Percentiles rank a stretch among this genome's conserved stretches.
Conservation (phyloP, 805 yeast genomes). For the Schwanniomyces polymorphus region DNA sequence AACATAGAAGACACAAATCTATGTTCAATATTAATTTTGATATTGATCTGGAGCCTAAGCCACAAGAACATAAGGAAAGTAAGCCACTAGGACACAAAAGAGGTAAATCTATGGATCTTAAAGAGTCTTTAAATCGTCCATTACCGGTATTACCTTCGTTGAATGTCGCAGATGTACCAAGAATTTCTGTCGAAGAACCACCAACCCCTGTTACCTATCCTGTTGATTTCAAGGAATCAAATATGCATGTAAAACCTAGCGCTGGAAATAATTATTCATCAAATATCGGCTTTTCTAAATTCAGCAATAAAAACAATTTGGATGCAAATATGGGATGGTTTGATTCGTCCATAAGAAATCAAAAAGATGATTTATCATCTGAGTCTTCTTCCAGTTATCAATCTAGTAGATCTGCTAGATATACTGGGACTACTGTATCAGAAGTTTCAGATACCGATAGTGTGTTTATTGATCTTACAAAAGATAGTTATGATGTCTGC, state of each 20-base stretch:
- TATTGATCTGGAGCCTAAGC: slow-evolving; percentile 2
- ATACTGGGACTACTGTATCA: slow-evolving; percentile 24
- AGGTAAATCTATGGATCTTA: slow-evolving; percentile 12
- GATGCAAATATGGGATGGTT: neutral
- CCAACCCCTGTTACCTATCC: slow-evolving; percentile 36
- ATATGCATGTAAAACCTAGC: neutral
- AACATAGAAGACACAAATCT: slow-evolving; percentile 40
- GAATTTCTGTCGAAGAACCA: slow-evolving; percentile 30
- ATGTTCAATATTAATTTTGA: slow-evolving; percentile 33
- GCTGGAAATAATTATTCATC: neutral
- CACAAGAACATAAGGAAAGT: slow-evolving; percentile 4
- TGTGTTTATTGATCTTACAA: slow-evolving; percentile 41
- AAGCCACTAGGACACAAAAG: slow-evolving; percentile 6
- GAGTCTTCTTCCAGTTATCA: slow-evolving; percentile 24
- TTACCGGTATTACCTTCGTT: neutral
- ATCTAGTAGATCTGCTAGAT: slow-evolving; percentile 22
- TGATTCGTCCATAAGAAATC: neutral
- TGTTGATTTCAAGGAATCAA: slow-evolving; percentile 40
- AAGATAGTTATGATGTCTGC: slow-evolving; percentile 39
- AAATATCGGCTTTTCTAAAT: neutral
- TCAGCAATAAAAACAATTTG: neutral
- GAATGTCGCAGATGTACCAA: neutral
- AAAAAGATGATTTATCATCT: slow-evolving; percentile 3
- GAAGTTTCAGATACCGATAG: slow-evolving; percentile 33
- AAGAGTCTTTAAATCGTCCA: neutral